Conservation (phyloP, 345 rosid genomes). For the Eucalyptus cladocalyx region DNA sequence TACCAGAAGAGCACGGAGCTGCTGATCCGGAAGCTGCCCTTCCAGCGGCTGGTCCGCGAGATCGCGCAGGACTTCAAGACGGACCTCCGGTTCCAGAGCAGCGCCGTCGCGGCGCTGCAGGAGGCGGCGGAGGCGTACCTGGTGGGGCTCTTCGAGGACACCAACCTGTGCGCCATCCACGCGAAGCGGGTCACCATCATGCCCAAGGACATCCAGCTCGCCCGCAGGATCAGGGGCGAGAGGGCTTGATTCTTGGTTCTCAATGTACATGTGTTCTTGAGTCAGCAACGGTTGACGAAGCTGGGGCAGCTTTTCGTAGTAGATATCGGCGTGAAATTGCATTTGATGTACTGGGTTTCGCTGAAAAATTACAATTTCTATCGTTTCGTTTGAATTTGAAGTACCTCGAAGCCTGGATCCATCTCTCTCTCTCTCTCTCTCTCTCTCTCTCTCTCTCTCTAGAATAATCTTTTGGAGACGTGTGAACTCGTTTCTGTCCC, state of each 20-base stretch:
- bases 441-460: not conserved
- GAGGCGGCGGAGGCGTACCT: constrained; percentile 1
- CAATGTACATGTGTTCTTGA: not conserved
- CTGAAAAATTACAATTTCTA: not conserved
- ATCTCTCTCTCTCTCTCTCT: not conserved
- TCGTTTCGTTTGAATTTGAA: not conserved
- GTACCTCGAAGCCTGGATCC: not conserved
- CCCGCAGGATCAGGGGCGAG: not conserved
- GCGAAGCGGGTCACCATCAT: not conserved
- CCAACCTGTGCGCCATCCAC: not conserved
- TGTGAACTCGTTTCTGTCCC: not conserved
- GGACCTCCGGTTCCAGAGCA: not conserved
- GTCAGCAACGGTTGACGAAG: not conserved
- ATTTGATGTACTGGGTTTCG: not conserved
- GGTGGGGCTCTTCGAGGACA: not conserved
- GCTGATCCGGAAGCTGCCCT: not conserved
- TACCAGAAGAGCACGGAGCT: not conserved
- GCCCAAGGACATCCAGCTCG: not conserved
- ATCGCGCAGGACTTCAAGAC: constrained; percentile 1
- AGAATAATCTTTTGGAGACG: not conserved
- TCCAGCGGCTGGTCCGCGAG: not conserved
- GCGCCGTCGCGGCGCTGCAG: not conserved
- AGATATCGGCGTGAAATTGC: not conserved
- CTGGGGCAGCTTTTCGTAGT: not conserved
- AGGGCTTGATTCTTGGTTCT: not conserved